phyloP scores from a whole-genome alignment of 2,329 filamentous ascomycete species.

The Diaporthe vexans region DNA sequence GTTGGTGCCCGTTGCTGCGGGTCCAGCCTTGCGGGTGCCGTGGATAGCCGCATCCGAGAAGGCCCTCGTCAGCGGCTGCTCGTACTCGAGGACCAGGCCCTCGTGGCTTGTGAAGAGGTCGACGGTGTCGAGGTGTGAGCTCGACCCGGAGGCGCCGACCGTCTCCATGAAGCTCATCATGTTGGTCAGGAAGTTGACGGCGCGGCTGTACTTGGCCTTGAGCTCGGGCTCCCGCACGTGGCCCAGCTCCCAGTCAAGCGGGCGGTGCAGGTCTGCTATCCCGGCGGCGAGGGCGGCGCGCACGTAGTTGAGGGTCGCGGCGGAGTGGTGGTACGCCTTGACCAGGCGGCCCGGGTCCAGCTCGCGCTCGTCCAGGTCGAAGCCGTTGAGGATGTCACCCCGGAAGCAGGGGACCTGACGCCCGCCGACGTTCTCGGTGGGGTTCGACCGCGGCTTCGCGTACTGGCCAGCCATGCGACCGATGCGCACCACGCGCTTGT shows the following conservation, averaged over 20 bases:
- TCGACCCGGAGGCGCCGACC: conserved; percentile 85
- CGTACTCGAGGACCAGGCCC: conserved; percentile 93
- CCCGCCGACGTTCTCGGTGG: conserved; percentile 83
- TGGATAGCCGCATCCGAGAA: conserved; percentile 63
- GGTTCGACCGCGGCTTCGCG: conserved; percentile 92
- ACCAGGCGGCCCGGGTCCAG: conserved; percentile 89
- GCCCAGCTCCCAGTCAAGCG: conserved; percentile 93
- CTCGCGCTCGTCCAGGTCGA: conserved; percentile 78
- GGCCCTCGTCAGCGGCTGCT: conserved; percentile 85
- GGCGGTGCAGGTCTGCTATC: conserved; percentile 93
- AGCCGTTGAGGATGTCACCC: conserved; percentile 96
- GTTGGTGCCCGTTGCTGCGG: conserved; percentile 48
- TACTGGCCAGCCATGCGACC: conserved; percentile 98
- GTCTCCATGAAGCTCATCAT: conserved; percentile 95
- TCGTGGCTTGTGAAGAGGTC: conserved; percentile 98
- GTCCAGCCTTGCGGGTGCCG: conserved; percentile 32
- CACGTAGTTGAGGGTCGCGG: conserved; percentile 94
- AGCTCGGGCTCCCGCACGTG: conserved; percentile 88
- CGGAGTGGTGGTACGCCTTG: conserved; percentile 94
- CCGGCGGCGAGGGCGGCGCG: conserved; percentile 86
- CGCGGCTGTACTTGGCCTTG: conserved; percentile 87
- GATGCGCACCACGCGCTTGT: conserved; percentile 89
- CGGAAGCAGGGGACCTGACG: conserved; percentile 89
- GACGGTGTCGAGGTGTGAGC: conserved; percentile 87
- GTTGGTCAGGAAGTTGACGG: conserved; percentile 89